A percentile compares a stretch with the other conserved stretches of the same genome.
These are phyloP conservation scores for Sideroxylon spinosum DNA, from an alignment of 179 eudicot species.

Conservation along the genomic window DNA sequence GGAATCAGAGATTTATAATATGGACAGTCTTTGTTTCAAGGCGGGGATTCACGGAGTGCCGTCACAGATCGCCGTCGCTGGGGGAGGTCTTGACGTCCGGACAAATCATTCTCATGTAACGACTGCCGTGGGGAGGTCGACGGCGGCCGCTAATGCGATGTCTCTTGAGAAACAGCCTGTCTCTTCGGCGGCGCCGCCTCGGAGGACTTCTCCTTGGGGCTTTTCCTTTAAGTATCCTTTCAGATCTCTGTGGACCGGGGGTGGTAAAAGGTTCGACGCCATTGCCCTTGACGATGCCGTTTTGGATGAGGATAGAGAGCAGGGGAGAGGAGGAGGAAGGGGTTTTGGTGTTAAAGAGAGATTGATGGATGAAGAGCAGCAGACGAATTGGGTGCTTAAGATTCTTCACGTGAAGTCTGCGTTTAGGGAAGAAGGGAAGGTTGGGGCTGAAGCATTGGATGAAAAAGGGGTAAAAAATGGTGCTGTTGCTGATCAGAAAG, in stretches of 20 bases:
- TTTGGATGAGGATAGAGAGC: conserved; percentile 40
- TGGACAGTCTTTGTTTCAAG: conserved; percentile 60
- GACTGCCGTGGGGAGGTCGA: conserved; percentile 23
- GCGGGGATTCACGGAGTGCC: conserved; percentile 43
- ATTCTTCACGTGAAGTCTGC: conserved; percentile 58
- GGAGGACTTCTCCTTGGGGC: conserved; percentile 30
- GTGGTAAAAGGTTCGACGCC: conserved; percentile 31
- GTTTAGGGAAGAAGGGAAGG: conserved; percentile 32
- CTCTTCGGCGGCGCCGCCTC: conserved; percentile 14
- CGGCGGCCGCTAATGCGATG: conserved; percentile 25
- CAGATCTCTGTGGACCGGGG: conserved; percentile 51
- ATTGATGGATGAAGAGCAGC: conserved; percentile 26
- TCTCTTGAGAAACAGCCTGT: conserved; percentile 23
- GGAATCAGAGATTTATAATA: conserved; percentile 8
- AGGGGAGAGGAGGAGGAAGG: conserved; percentile 15
- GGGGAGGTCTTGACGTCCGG: conserved; percentile 24
- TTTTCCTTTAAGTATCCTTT: conserved; percentile 57
- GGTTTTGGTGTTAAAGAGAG: background rate
- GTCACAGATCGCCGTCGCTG: conserved; percentile 29
- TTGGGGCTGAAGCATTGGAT: conserved; percentile 15
- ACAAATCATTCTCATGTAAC: conserved; percentile 24
- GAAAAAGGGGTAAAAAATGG: conserved; percentile 14
- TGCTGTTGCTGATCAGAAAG: conserved; percentile 12
- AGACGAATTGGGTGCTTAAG: conserved; percentile 83
- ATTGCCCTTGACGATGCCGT: conserved; percentile 68